A percentile compares a stretch with the other conserved stretches of the same genome.
These are phyloP conservation scores for Stachybotrys chlorohalonatus DNA, from an alignment of 2,329 filamentous ascomycete species.

Conservation along the genomic window DNA sequence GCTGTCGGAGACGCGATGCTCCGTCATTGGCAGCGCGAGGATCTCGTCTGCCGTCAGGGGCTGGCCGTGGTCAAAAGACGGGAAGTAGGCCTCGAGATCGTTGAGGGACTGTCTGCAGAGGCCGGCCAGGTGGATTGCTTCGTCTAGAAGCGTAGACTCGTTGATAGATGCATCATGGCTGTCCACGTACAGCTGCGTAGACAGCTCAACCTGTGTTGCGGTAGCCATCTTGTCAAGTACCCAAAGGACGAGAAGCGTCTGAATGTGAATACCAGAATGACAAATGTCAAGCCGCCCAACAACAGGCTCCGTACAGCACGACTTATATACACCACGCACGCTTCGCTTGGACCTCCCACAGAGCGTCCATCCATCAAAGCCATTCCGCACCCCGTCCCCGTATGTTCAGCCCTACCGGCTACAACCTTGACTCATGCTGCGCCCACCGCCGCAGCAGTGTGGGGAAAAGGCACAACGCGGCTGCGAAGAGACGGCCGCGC, in stretches of 20 bases:
- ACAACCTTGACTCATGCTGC: background rate
- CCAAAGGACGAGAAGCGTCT: too few species aligned
- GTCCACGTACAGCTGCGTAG: constrained; percentile 1
- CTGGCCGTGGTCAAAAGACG: constrained; percentile 17
- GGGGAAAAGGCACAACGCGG: background rate
- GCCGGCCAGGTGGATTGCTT: constrained; percentile 16
- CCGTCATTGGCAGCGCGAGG: constrained; percentile 19
- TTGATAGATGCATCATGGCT: background rate
- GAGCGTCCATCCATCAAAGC: too few species aligned
- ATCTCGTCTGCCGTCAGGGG: constrained; percentile 26
- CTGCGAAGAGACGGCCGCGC: background rate
- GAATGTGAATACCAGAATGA: too few species aligned
- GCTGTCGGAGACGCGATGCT: constrained; percentile 17
- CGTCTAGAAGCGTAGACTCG: constrained; percentile 7
- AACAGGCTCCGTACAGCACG: too few species aligned
- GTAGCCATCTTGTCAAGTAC: constrained; percentile 16
- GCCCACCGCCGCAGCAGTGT: background rate
- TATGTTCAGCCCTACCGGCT: background rate
- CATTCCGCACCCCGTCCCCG: background rate
- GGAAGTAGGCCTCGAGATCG: constrained; percentile 14
- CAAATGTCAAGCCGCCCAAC: too few species aligned
- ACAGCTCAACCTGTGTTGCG: constrained; percentile 19
- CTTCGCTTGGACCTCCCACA: too few species aligned
- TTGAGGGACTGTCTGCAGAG: constrained; percentile 19
- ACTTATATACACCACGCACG: too few species aligned